Base-by-base conservation (phyloP, 208 protist genomes). In the Porcisia hertigi region DNA sequence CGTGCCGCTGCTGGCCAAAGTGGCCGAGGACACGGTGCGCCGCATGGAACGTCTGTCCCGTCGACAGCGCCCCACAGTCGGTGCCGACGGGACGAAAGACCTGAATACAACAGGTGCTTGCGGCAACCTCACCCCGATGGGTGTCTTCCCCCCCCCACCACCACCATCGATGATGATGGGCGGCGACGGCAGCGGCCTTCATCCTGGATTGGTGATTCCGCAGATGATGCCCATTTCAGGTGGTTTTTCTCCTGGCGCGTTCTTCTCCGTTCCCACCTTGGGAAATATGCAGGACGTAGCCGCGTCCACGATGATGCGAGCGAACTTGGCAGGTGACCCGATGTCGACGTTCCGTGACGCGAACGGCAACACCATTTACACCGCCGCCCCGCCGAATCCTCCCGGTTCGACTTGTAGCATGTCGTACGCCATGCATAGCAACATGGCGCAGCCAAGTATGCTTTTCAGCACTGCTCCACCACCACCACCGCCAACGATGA, bases 1-100 rank as follows among this genome's bases (percentile, higher is more conserved):
- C 20, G 79, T 92, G 14, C 90, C 90, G 53, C 80, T 94, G 54
- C 80, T 94, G 54, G 88, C 90, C 12, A 94, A 94, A 77, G 88
- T 94, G 14, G 90, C 90, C 2, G 90, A 94, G 80, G 88, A 92
- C 77, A 90, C 81, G 64, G 74, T 73, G 25, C 90, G 89, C 20
- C 88, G 90, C 55, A 84, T 88, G 59, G 87, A 94, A 78, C 86
- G 90, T 7, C 80, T 94, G 16, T 75, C 82, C 0, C 87, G 90
- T 25, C 88, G 86, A 14, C 73, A 77, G 66, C 80, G 76, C 16
- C 12, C 49, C 9, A 36, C 23, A 49, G 23, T 54, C 11, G 59
- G 74, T 9, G 25, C 14, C 16, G 67, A 75, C 2, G 54, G 36
- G 52, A n/a, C 30, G 14, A 69, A 70, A 41, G 66, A 76, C 6